These are phyloP conservation scores for Cucurbita maxima DNA, from an alignment of 306 rosid species.

Conservation along the genomic window DNA sequence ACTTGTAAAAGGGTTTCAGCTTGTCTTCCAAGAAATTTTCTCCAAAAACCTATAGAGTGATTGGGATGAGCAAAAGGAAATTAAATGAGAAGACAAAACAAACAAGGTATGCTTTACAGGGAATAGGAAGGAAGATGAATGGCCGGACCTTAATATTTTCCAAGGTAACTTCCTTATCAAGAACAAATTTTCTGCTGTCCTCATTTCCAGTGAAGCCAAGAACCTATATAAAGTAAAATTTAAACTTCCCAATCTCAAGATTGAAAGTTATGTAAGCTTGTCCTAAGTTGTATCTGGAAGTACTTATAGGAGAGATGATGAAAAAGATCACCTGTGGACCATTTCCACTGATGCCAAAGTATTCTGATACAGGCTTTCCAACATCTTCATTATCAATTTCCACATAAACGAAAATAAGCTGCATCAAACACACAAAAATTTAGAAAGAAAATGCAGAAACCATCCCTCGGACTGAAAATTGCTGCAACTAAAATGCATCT, in stretches of 20 bases:
- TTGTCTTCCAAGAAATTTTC: slow-evolving; percentile 83
- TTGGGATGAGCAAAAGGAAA: background rate
- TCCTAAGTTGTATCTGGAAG: background rate
- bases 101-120: background rate
- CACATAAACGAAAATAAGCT: slow-evolving; percentile 77
- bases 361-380: slow-evolving; percentile 83
- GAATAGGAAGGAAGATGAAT: slow-evolving; percentile 3
- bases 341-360: slow-evolving; percentile 72
- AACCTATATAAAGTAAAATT: slow-evolving; percentile 29
- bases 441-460: background rate
- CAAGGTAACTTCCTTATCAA: slow-evolving; percentile 50
- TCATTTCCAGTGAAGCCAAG: slow-evolving; percentile 83
- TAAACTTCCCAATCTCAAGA: background rate
- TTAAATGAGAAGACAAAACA: background rate
- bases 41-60: slow-evolving; percentile 52
- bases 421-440: slow-evolving; percentile 19
- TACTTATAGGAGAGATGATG: background rate
- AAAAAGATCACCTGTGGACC: slow-evolving; percentile 50
- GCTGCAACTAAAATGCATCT: background rate
- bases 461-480: background rate
- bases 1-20: slow-evolving; percentile 77
- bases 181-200: slow-evolving; percentile 66
- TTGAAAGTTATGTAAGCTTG: background rate
- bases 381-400: slow-evolving; percentile 77
- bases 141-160: slow-evolving; percentile 56